These are phyloP conservation scores for Gyromitra esculenta DNA, from an alignment of 2,329 filamentous ascomycete species.

Conservation along the genomic window DNA sequence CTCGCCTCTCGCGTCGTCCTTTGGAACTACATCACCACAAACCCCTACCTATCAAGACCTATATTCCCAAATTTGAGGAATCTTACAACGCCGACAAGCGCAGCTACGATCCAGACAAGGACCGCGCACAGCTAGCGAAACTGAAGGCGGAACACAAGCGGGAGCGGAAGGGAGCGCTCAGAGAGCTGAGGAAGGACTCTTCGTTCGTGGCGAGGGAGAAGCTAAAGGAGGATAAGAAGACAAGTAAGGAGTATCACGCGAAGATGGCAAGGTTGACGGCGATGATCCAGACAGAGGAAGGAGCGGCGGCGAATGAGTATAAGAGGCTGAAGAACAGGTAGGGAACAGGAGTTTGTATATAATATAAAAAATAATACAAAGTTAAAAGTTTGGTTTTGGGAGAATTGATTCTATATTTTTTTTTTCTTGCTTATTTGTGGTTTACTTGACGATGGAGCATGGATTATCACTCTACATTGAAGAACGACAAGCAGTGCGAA, in stretches of 20 bases:
- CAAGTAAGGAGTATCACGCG: slow-evolving; percentile 92
- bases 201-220: slow-evolving; percentile 93
- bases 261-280: slow-evolving; percentile 92
- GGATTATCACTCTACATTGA: slow-evolving; percentile 15
- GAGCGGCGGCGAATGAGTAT: slow-evolving; percentile 84
- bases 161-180: slow-evolving; percentile 92
- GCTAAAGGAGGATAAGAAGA: slow-evolving; percentile 89
- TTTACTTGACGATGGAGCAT: background rate
- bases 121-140: slow-evolving; percentile 84
- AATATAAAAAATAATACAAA: slow-evolving; percentile 13
- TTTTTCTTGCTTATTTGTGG: background rate
- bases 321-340: slow-evolving; percentile 78
- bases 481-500: background rate
- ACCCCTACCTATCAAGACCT: slow-evolving; percentile 85
- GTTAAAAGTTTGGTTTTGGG: background rate
- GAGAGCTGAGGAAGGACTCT: slow-evolving; percentile 93
- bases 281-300: slow-evolving; percentile 95
- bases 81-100: slow-evolving; percentile 93
- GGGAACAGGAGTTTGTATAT: slow-evolving; percentile 11
- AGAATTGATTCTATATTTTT: background rate
- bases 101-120: slow-evolving; percentile 88
- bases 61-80: slow-evolving; percentile 95
- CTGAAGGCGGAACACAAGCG: slow-evolving; percentile 91
- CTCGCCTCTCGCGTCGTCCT: slow-evolving; percentile 75
- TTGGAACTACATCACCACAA: slow-evolving; percentile 89